Conservation (phyloP, 495 filamentous ascomycete species). For the Elasticomyces elasticus region DNA sequence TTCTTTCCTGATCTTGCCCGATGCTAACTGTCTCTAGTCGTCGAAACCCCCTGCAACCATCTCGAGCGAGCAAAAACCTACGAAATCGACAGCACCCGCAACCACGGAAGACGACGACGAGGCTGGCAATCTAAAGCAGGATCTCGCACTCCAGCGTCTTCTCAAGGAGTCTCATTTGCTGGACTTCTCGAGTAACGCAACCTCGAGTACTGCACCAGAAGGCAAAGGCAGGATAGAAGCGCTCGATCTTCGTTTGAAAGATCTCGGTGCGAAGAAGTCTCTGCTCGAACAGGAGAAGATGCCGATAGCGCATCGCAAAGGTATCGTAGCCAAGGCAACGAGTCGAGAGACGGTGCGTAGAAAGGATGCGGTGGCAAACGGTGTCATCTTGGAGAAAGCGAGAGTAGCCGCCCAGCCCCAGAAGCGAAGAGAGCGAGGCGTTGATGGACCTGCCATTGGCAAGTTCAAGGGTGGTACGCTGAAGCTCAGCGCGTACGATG, state of each 20-base stretch:
- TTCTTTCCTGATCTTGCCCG: background rate
- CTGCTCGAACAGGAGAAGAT: constrained; percentile 68
- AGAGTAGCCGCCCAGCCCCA: constrained; percentile 32
- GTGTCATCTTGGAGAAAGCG: constrained; percentile 70
- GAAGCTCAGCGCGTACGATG: constrained; percentile 66
- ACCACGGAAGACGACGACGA: constrained; percentile 45
- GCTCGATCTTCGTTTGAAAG: constrained; percentile 68
- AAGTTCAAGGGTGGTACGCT: constrained; percentile 71
- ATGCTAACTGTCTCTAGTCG: constrained; percentile 35
- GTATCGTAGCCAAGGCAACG: constrained; percentile 57
- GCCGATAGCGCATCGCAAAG: constrained; percentile 70
- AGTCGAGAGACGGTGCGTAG: constrained; percentile 60
- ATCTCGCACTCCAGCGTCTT: constrained; percentile 80
- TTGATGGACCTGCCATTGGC: constrained; percentile 67
- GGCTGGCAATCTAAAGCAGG: constrained; percentile 68
- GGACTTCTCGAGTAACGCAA: constrained; percentile 46
- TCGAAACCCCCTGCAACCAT: constrained; percentile 37
- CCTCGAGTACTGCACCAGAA: constrained; percentile 29
- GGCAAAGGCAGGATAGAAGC: constrained; percentile 64
- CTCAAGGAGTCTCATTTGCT: constrained; percentile 89
- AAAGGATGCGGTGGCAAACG: constrained; percentile 75
- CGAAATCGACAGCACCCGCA: constrained; percentile 27
- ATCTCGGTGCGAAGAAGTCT: constrained; percentile 66
- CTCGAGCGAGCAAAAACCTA: background rate
- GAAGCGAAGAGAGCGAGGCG: constrained; percentile 49